These are phyloP conservation scores for Xylaria sp. DNA, from an alignment of 2,329 filamentous ascomycete genomes.

Conservation along the genomic window DNA sequence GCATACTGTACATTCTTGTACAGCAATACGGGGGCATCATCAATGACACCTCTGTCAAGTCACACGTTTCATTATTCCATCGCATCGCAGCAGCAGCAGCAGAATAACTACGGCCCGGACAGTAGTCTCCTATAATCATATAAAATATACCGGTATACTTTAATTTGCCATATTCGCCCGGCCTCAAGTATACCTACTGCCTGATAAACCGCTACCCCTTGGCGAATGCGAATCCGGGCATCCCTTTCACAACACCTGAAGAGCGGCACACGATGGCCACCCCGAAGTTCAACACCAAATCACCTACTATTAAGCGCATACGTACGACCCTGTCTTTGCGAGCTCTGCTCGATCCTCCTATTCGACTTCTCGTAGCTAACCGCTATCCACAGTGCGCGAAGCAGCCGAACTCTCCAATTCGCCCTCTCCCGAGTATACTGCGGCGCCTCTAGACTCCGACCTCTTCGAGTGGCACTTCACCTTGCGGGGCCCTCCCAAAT, in stretches of 20 bases:
- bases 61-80: neutral
- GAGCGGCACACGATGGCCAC: constrained; percentile 52
- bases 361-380: constrained; percentile 1
- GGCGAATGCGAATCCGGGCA: constrained; percentile 1
- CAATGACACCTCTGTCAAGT: constrained; percentile 9
- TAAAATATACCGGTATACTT: neutral
- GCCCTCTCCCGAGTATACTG: constrained; percentile 86
- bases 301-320: constrained; percentile 86
- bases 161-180: neutral
- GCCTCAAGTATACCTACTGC: neutral
- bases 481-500: constrained; percentile 84
- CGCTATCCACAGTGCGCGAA: constrained; percentile 75
- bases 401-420: constrained; percentile 83
- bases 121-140: constrained; percentile 1
- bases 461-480: constrained; percentile 99
- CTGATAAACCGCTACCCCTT: neutral
- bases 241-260: neutral
- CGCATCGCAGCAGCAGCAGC: neutral
- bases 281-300: constrained; percentile 74
- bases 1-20: too few relatives aligned
- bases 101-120: neutral
- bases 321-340: constrained; percentile 61
- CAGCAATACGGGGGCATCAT: too few relatives aligned
- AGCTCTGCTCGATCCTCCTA: neutral
- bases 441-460: constrained; percentile 85